Evolutionary conservation across 371 early-diverging fungal species (phyloP).

Genomic region (Apophysomyces variabilis): DNA sequence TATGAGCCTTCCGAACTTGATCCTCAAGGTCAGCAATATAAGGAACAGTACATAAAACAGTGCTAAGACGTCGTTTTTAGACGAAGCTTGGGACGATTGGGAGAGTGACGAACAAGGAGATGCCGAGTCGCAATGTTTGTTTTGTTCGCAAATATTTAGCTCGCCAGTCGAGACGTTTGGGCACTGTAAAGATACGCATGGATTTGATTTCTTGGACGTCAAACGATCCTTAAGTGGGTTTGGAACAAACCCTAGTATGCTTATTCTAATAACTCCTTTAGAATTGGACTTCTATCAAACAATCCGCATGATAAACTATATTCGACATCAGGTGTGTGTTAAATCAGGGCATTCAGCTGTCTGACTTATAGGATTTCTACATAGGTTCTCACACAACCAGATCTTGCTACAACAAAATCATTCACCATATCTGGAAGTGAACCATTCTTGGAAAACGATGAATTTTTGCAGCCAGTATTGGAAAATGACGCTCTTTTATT

Average conservation of each 20-base stretch:
- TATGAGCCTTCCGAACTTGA: slow-evolving; percentile 16
- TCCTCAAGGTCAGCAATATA: slow-evolving; percentile 12
- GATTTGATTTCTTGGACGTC: slow-evolving; percentile 70
- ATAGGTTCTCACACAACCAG: slow-evolving; percentile 24
- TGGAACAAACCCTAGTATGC: slow-evolving; percentile 8
- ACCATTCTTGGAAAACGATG: slow-evolving; percentile 71
- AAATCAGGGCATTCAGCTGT: neutral
- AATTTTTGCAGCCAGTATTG: slow-evolving; percentile 75
- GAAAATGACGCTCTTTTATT: slow-evolving; percentile 85
- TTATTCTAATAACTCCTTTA: slow-evolving; percentile 15
- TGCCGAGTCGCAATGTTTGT: slow-evolving; percentile 70
- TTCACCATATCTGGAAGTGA: slow-evolving; percentile 57
- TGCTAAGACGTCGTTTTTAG: neutral
- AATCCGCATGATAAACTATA: slow-evolving; percentile 86
- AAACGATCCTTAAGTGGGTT: slow-evolving; percentile 51
- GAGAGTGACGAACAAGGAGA: slow-evolving; percentile 71
- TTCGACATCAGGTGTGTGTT: slow-evolving; percentile 58
- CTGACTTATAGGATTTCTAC: neutral
- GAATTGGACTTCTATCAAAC: slow-evolving; percentile 85
- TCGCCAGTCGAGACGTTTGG: slow-evolving; percentile 59
- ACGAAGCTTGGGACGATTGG: slow-evolving; percentile 34
- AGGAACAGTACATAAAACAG: neutral
- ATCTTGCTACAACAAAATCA: slow-evolving; percentile 24
- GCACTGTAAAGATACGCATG: slow-evolving; percentile 68
- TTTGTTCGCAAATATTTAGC: slow-evolving; percentile 62